Evolutionary conservation across 805 yeast species (phyloP), one percentile per base, ranked within the genome.

Genomic region (Myxozyma mucilagina): DNA sequence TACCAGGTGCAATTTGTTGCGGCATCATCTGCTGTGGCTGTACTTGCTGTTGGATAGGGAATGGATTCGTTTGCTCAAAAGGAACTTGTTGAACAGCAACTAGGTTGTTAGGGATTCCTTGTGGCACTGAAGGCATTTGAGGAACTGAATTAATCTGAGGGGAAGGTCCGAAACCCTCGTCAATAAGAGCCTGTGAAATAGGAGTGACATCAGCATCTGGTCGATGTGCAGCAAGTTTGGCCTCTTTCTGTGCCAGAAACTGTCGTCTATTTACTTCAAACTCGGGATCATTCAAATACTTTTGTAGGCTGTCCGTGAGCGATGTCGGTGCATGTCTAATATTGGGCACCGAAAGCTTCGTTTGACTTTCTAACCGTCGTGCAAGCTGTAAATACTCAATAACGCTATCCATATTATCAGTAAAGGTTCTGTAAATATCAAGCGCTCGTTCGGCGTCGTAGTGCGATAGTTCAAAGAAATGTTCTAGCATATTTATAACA

Each of bases 261-360:
- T 89, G 96, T 61, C 85, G 78, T 72, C 96, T 82, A 72, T 89
- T 90, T 8, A 77, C 75, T 67, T 90, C 97, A 74, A 90, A 90
- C 68, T 87, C 86, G 8, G 92, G 90, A 71, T 93, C 97, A 66
- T 86, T 82, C 67, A 94, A 77, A 73, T 93, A 96, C 68, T 92
- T 97, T 71, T 90, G 94, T 63, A 94, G 81, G 13, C 96, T 86
- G 38, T 85, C 81, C 2, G 96, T 88, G 65, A 94, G 80, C 31
- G 96, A 94, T 1, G 97, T 92, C 24, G 97, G 97, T 1, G 98
- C 98, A 75, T 94, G 99, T 72, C 90, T 90, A 63, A 94, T 92
- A 13, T 96, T 92, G 41, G 99, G 99, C 38, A 94, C 96, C 69
- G 87, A 92, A 66, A 93, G 78, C 69, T 91, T 91, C 2, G 97